A percentile compares a stretch with the other conserved stretches of the same genome.
Conservation (phyloP, 352 stramenopile species). For the Globisporangium carolinianum region DNA sequence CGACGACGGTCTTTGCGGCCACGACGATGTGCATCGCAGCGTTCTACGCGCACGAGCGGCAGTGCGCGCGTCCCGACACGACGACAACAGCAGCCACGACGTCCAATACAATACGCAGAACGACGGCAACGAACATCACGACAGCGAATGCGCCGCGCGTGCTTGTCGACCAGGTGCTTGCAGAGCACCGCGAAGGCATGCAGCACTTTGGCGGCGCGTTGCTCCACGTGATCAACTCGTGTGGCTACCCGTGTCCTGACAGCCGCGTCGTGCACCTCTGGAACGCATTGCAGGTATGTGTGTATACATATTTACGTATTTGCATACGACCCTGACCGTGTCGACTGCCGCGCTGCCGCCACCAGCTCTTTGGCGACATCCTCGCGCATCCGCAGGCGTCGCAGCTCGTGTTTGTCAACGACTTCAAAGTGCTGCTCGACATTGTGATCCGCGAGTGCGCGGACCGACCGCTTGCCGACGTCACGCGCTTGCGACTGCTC, state of each 20-base stretch:
- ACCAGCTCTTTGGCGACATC: slow-evolving; percentile 51
- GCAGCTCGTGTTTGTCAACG: slow-evolving; percentile 58
- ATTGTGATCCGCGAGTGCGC: slow-evolving; percentile 55
- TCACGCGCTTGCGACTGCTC: slow-evolving; percentile 33
- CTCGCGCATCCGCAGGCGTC: slow-evolving; percentile 33
- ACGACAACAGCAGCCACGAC: neutral
- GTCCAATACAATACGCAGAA: no score
- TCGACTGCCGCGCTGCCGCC: neutral
- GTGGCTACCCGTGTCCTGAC: slow-evolving; percentile 50
- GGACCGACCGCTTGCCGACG: slow-evolving; percentile 49
- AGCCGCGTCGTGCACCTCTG: slow-evolving; percentile 32
- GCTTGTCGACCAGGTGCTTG: slow-evolving; percentile 46
- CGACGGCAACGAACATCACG: neutral
- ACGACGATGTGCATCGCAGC: slow-evolving; percentile 48
- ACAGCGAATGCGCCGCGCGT: slow-evolving; percentile 9
- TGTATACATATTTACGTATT: neutral
- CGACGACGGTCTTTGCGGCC: slow-evolving; percentile 59
- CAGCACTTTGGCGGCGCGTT: slow-evolving; percentile 59
- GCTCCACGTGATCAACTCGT: slow-evolving; percentile 78
- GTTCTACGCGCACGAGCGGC: slow-evolving; percentile 48
- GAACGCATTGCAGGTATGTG: slow-evolving; percentile 54
- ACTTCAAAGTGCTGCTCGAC: slow-evolving; percentile 71
- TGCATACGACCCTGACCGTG: neutral
- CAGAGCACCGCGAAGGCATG: slow-evolving; percentile 37
- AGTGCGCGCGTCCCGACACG: slow-evolving; percentile 2